phyloP scores from a whole-genome alignment of 805 yeast species.

The Hanseniaspora opuntiae region DNA sequence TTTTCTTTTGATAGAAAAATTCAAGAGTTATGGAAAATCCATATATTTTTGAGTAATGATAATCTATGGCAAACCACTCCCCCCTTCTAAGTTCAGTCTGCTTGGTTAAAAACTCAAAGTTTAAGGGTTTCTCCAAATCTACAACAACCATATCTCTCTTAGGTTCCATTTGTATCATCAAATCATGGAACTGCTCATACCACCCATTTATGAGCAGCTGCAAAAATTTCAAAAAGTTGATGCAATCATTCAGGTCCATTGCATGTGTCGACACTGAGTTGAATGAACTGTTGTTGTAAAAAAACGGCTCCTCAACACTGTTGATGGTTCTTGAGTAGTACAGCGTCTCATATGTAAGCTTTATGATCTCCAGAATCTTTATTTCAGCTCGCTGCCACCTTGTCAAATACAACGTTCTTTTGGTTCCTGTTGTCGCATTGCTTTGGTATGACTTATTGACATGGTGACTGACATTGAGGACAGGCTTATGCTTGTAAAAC shows the following conservation, averaged over 20 bases:
- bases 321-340: constrained; percentile 29
- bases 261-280: constrained; percentile 7
- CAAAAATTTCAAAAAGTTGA: constrained; percentile 57
- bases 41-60: constrained; percentile 69
- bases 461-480: not conserved
- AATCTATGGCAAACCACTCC: constrained; percentile 69
- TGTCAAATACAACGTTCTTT: constrained; percentile 41
- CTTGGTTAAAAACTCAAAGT: constrained; percentile 24
- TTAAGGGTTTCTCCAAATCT: constrained; percentile 18
- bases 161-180: constrained; percentile 38
- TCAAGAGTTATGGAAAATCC: constrained; percentile 25
- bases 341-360: constrained; percentile 71
- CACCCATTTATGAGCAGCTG: constrained; percentile 69
- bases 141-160: constrained; percentile 27
- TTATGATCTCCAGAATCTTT: constrained; percentile 63
- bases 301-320: constrained; percentile 8
- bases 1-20: constrained; percentile 7
- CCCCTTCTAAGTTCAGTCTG: constrained; percentile 36
- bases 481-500: constrained; percentile 17
- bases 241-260: constrained; percentile 46
- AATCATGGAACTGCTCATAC: constrained; percentile 48
- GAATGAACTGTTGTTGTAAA: constrained; percentile 4
- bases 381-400: constrained; percentile 56
- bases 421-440: constrained; percentile 1
- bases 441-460: constrained; percentile 15